Base-by-base conservation (phyloP, 2,329 filamentous ascomycete genomes). In the Ceratocystiopsis brevicomis region DNA sequence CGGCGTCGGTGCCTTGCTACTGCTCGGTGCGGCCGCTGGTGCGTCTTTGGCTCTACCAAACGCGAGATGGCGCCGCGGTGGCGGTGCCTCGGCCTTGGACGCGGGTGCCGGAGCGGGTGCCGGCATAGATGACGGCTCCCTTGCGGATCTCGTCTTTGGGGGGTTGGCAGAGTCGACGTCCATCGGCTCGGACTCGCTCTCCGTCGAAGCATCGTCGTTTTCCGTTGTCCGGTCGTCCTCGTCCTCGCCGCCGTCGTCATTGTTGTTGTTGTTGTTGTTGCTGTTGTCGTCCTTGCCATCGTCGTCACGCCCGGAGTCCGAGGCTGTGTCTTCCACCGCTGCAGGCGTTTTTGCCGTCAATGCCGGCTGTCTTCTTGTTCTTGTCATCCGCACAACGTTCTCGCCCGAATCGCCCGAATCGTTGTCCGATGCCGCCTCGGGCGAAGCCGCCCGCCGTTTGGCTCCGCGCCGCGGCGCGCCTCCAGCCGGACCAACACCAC, bases 231-330 rank as follows among this genome's bases (percentile, higher is more conserved):
- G 39, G 15, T 45, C 48, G 34, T 51, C 45, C 51, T 58, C 47
- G 51, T 39, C 41, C 9, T 44, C 40, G 12, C 33, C 33, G 6
- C 16, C 40, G 10, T 21, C 35, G 1, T 43, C 30, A 5, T 15
- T 38, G 6, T 10, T 25, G 1, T 18, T 38, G 8, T 18, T 21
- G 3, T 33, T n/a, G 42, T n/a, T n/a, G n/a, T 32, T 6, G 32
- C 40, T 2, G 17, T n/a, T 3, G 39, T 35, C n/a, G 36, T 9
- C 4, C n/a, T 41, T 41, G 32, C 17, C 33, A n/a, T 35, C 19
- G 10, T 41, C 35, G 67, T 73, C 73, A 44, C 58, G 60, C 43
- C 68, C 66, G 38, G 58, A 61, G 12, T 45, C 65, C 3, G 58
- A 61, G 11, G 59, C 61, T n/a, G 64, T 62, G 6, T 58, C 53